phyloP scores from a whole-genome alignment of 2,329 filamentous ascomycete genomes.

The Coleophoma cylindrospora region DNA sequence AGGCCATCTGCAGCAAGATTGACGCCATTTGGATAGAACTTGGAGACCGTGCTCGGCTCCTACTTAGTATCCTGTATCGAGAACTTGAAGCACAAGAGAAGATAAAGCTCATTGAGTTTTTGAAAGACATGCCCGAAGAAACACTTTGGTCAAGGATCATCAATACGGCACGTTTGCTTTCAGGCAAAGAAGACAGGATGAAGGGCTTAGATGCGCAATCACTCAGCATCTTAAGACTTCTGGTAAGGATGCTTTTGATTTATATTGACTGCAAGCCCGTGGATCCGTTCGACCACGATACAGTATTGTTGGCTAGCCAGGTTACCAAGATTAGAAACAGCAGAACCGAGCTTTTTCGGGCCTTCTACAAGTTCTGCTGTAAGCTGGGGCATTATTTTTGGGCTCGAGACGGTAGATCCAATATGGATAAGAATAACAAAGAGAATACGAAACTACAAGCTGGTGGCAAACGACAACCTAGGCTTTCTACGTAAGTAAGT shows the following conservation, averaged over 20 bases:
- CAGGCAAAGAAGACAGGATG: not conserved
- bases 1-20: not conserved
- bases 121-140: slow-evolving; percentile 7
- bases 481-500: not conserved
- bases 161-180: slow-evolving; percentile 7
- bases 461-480: slow-evolving; percentile 33
- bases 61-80: not conserved
- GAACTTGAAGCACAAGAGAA: not conserved
- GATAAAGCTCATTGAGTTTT: slow-evolving; percentile 6
- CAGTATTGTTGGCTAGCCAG: no score
- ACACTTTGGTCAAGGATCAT: slow-evolving; percentile 12
- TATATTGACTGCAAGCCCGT: not conserved
- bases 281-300: no score
- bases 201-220: no score
- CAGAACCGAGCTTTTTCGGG: slow-evolving; percentile 1
- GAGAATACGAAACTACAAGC: slow-evolving; percentile 24
- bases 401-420: not conserved
- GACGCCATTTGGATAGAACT: not conserved
- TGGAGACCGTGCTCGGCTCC: not conserved
- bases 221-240: not conserved
- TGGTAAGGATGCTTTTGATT: not conserved
- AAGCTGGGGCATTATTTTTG: slow-evolving; percentile 6
- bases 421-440: slow-evolving; percentile 9
- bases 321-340: not conserved
- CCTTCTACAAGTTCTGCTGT: slow-evolving; percentile 9